Conservation (phyloP, 116 monocot genomes). For the Iris pallida region DNA sequence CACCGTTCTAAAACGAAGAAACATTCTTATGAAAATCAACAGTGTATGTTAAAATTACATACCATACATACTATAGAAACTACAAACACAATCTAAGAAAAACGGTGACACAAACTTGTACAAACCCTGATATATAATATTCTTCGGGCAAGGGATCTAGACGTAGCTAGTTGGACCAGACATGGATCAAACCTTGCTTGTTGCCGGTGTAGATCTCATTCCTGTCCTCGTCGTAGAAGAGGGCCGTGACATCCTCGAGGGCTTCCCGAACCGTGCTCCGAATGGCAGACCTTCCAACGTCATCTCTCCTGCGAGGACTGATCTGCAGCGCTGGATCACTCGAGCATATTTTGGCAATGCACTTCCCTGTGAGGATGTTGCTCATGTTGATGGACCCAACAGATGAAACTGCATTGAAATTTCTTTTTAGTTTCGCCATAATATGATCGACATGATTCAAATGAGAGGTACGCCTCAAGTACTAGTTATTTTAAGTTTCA, state of each 20-base stretch:
- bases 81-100: too few relatives aligned
- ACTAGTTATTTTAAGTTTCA: neutral
- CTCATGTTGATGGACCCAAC: constrained; percentile 52
- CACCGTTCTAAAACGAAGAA: too few relatives aligned
- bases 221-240: constrained; percentile 60
- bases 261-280: constrained; percentile 34
- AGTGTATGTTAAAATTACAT: too few relatives aligned
- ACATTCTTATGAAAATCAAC: too few relatives aligned
- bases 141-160: neutral
- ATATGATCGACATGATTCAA: neutral
- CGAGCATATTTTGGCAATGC: constrained; percentile 41
- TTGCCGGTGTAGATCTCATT: constrained; percentile 78
- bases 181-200: constrained; percentile 52
- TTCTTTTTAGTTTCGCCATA: neutral
- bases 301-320: constrained; percentile 23
- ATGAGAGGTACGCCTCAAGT: neutral
- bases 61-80: too few relatives aligned
- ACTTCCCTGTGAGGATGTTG: constrained; percentile 46
- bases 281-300: constrained; percentile 16
- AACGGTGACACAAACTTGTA: too few relatives aligned
- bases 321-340: constrained; percentile 28
- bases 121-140: too few relatives aligned
- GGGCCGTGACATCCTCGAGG: constrained; percentile 53
- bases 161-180: constrained; percentile 50
- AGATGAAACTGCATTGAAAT: constrained; percentile 12